Evolutionary conservation across 2,329 filamentous ascomycete genomes (phyloP), one percentile per base, ranked within the genome.

Genomic region (Magnaporthiopsis poae): DNA sequence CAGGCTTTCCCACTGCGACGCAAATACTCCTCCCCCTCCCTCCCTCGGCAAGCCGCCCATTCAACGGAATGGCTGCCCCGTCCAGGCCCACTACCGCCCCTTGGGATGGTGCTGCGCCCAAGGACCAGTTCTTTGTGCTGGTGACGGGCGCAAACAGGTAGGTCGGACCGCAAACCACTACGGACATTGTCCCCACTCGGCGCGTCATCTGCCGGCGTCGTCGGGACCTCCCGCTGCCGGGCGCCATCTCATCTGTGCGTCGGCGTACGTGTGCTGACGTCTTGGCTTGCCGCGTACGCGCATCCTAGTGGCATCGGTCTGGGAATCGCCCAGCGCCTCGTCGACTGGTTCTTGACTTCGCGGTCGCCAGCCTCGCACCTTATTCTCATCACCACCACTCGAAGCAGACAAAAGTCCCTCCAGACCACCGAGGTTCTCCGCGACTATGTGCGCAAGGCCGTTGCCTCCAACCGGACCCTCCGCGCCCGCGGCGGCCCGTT

Each of bases 61-160:
- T 46, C 39, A 46, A 18, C 39, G 39, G 56, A 64, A 64, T 64
- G 63, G 8, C 63, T 13, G 63, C 12, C 29, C 35, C 39, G 39
- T 52, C 39, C 15, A 52, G 39, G 39, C 39, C 63, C 35, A 33
- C 15, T 31, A 3, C 70, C 33, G 72, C 75, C 3, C 77, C 77
- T 11, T 79, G 77, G 77, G 75, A 76, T n/a, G 67, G 66, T 9
- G 71, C 71, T 18, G 70, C 75, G 2, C 67, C 70, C 35, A 71
- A 78, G 39, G 78, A 84, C 68, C 83, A 84, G 72, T 77, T 82
- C 62, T 86, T 86, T 74, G 86, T 91, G 11, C 81, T 96, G 59
- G 86, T 96, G 60, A 96, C 92, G 0, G 92, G 92, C 65, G 90
- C 91, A 52, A 96, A 96, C 77, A 93, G 91, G 92, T 93, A 83